Base-by-base conservation (phyloP, 768 basidiomycete genomes). In the Gymnopilus junonius region DNA sequence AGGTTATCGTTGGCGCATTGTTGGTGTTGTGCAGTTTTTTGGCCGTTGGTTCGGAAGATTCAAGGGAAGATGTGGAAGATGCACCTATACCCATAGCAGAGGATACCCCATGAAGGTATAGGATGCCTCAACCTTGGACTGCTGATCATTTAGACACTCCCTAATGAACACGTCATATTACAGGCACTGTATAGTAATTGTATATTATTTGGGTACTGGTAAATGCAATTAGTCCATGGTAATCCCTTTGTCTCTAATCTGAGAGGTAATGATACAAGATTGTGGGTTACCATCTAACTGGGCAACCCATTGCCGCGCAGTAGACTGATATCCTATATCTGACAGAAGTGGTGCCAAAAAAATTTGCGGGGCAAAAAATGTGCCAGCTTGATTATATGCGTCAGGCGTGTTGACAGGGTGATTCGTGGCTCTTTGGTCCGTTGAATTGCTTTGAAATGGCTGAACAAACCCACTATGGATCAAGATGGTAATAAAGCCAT, bases 21-120 rank as follows among this genome's bases (percentile, higher is more conserved):
- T 75, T 97, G 46, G 95, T 97, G 6, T 76, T 96, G 8, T 71
- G 83, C 20, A 89, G 88, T 64, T 97, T 97, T 70, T 80, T 91
- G n/a, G 67, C 69, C 7, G 69, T 73, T 21, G 75, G 77, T 25
- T 51, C 75, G 27, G 73, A 73, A 45, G 71, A 75, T 45, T 66
- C 70, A 14, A 70, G 71, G 35, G 65, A 68, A 43, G 32, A 63
- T 4, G 66, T 64, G 23, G 62, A 63, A 39, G 29, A 34, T 21
- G 25, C 45, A 8, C 46, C 39, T 23, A 40, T 29, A 8, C 46
- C 50, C 12, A 58, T 17, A n/a, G 27, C 39, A 27, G 54, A 40
- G 23, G 54, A 55, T 27, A 40, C 11, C 34, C 37, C 35, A 4
- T 31, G 25, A 25, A 55, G 23, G 25, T 25, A 21, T 8, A 25